These are phyloP conservation scores for Coleophoma cylindrospora DNA, from an alignment of 2,329 filamentous ascomycete genomes.

Conservation along the genomic window DNA sequence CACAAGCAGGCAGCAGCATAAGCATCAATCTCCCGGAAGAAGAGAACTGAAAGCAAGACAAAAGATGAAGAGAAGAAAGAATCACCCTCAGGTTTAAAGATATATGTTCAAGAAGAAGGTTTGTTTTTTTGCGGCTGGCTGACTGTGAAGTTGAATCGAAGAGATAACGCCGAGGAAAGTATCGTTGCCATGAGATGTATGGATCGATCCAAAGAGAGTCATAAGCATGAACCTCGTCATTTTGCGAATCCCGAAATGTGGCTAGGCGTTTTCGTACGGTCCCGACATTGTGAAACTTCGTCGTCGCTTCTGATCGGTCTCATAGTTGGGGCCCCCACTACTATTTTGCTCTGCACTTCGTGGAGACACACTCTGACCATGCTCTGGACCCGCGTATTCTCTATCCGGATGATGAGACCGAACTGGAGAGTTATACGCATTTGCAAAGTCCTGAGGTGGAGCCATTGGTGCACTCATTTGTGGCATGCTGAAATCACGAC, in stretches of 20 bases:
- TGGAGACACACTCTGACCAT: slow-evolving; percentile 14
- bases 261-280: slow-evolving; percentile 8
- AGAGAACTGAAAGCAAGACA: not conserved
- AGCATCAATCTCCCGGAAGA: not conserved
- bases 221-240: not conserved
- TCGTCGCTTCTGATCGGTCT: slow-evolving; percentile 22
- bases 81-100: not conserved
- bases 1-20: not conserved
- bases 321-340: slow-evolving; percentile 19
- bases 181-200: not conserved
- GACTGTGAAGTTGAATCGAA: not conserved
- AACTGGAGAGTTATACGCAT: slow-evolving; percentile 19
- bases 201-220: not conserved
- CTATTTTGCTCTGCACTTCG: slow-evolving; percentile 14
- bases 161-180: not conserved
- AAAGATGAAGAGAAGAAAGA: not conserved
- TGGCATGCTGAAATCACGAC: slow-evolving; percentile 44
- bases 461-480: slow-evolving; percentile 51
- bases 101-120: not conserved
- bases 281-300: slow-evolving; percentile 22
- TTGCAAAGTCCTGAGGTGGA: slow-evolving; percentile 43
- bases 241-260: not conserved
- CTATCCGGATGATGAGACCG: slow-evolving; percentile 15
- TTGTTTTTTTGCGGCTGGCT: too few relatives aligned
- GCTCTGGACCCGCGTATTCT: slow-evolving; percentile 14